These are phyloP conservation scores for Ustilago shanxiensis DNA, from an alignment of 1,284 basidiomycete genomes.

Conservation along the genomic window DNA sequence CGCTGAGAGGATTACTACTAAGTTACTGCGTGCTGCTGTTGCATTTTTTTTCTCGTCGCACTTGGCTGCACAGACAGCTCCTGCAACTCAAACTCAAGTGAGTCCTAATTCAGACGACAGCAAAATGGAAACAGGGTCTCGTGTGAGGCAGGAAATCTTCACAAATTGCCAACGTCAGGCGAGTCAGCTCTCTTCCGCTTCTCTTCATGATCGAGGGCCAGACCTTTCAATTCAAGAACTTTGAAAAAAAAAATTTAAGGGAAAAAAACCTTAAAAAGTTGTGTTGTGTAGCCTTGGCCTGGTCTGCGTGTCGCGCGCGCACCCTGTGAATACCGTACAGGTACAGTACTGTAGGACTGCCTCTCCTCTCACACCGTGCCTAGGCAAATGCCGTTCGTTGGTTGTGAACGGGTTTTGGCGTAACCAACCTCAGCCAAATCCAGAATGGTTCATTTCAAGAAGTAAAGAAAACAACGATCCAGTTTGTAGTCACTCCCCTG, in stretches of 20 bases:
- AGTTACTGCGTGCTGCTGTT: neutral
- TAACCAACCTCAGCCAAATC: neutral
- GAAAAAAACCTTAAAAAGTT: constrained; percentile 10
- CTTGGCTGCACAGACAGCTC: neutral
- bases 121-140: constrained; percentile 5
- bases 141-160: neutral
- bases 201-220: neutral
- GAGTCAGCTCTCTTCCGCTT: neutral
- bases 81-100: too few relatives aligned
- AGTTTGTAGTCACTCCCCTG: neutral
- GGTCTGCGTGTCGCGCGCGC: neutral
- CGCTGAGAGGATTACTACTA: too few relatives aligned
- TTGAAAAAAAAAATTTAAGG: neutral
- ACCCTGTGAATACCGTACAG: neutral
- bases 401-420: neutral
- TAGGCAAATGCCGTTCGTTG: neutral
- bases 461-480: too few relatives aligned
- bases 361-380: neutral
- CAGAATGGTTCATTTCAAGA: too few relatives aligned
- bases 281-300: too few relatives aligned
- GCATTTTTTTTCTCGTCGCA: neutral
- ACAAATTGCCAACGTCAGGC: neutral
- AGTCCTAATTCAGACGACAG: too few relatives aligned
- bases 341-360: too few relatives aligned
- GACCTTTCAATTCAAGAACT: constrained; percentile 1